Conservation (phyloP, 2,329 filamentous ascomycete genomes). For the Colletotrichum chlorophyti region DNA sequence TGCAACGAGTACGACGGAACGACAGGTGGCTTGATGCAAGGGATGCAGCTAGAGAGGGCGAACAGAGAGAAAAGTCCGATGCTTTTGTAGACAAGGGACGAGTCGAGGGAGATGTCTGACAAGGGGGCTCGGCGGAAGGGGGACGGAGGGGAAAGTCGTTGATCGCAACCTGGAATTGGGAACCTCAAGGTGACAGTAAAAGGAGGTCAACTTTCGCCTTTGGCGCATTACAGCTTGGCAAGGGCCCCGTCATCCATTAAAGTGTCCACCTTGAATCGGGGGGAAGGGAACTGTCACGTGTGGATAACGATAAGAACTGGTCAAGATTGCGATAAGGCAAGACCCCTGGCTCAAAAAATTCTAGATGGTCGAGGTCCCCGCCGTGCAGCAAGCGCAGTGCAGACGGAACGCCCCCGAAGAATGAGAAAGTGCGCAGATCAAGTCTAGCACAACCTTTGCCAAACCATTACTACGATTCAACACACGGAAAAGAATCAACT, state of each 20-base stretch:
- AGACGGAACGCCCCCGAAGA: constrained; percentile 4
- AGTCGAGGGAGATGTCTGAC: constrained; percentile 12
- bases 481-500: not conserved
- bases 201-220: constrained; percentile 21
- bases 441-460: not conserved
- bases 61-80: not conserved
- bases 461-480: not conserved
- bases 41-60: not conserved
- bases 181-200: constrained; percentile 13
- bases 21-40: constrained; percentile 9
- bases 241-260: constrained; percentile 19
- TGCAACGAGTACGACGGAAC: not conserved
- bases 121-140: not conserved
- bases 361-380: constrained; percentile 20
- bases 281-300: constrained; percentile 15
- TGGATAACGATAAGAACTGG: not conserved
- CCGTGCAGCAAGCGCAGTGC: constrained; percentile 4
- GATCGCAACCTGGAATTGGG: constrained; percentile 19
- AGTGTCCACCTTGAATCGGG: not conserved
- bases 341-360: constrained; percentile 21
- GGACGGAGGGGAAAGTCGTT: not conserved
- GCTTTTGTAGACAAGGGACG: not conserved
- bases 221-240: constrained; percentile 16
- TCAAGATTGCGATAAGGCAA: constrained; percentile 2
- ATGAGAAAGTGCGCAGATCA: constrained; percentile 2